phyloP scores from a whole-genome alignment of 2,329 filamentous ascomycete genomes.

The Pyrenochaeta sp. region DNA sequence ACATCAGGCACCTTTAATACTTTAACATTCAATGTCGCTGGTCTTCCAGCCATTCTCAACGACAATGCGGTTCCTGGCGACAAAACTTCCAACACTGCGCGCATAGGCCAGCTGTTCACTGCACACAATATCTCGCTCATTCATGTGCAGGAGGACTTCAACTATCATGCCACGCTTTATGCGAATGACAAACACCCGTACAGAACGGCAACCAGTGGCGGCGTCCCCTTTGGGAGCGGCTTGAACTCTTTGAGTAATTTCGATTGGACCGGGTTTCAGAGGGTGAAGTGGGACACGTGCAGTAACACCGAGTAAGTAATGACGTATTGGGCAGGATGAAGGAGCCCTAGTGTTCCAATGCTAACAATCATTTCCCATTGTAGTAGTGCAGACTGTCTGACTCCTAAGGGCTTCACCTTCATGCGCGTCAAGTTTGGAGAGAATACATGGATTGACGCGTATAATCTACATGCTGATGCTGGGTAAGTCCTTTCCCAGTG shows the following conservation, averaged over 20 bases:
- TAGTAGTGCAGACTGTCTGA: constrained; percentile 68
- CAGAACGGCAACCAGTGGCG: constrained; percentile 71
- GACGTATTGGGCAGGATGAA: neutral
- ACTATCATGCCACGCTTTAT: constrained; percentile 70
- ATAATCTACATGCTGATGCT: constrained; percentile 74
- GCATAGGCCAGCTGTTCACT: constrained; percentile 66
- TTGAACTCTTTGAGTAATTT: constrained; percentile 71
- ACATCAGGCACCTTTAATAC: constrained; percentile 59
- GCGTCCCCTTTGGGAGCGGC: constrained; percentile 69
- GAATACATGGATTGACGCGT: constrained; percentile 68
- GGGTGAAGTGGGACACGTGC: constrained; percentile 68
- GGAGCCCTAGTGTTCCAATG: neutral
- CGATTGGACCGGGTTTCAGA: constrained; percentile 63
- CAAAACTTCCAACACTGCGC: constrained; percentile 65
- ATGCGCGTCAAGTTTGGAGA: constrained; percentile 66
- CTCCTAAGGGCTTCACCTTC: constrained; percentile 74
- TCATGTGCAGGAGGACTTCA: constrained; percentile 75
- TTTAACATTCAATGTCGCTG: constrained; percentile 68
- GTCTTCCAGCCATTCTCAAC: constrained; percentile 65
- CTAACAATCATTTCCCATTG: neutral
- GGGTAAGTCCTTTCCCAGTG: constrained; percentile 54
- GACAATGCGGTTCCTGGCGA: constrained; percentile 69
- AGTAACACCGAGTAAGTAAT: constrained; percentile 51
- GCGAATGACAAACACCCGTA: constrained; percentile 66
- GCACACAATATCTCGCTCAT: constrained; percentile 68